phyloP scores from a whole-genome alignment of 768 basidiomycete species.

The Chalciporus chontae region DNA sequence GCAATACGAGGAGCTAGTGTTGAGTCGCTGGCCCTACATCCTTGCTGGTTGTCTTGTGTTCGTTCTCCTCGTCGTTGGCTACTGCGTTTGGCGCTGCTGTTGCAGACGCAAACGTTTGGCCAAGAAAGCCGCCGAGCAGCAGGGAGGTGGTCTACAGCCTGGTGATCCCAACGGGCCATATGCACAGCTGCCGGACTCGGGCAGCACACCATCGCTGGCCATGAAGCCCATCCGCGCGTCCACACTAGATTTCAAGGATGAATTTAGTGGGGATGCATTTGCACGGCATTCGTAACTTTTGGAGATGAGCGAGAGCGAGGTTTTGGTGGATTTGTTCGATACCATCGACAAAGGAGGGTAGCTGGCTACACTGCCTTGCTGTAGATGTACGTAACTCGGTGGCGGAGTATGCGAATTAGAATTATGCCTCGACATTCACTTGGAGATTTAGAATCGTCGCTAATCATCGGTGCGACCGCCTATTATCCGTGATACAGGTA shows the following conservation, averaged over 20 bases:
- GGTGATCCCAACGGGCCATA: conserved; percentile 17
- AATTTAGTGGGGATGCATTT: conserved; percentile 18
- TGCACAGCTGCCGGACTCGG: conserved; percentile 23
- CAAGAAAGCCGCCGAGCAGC: conserved; percentile 21
- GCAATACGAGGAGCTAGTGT: conserved; percentile 55
- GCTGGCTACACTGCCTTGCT: conserved; percentile 32
- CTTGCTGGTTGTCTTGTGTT: conserved; percentile 55
- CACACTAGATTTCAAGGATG: conserved; percentile 14
- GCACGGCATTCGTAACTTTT: conserved; percentile 3
- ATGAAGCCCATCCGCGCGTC: conserved; percentile 29
- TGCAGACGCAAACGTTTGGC: conserved; percentile 37
- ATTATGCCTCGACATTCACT: not conserved
- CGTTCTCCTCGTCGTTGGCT: conserved; percentile 42
- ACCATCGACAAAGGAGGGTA: conserved; percentile 24
- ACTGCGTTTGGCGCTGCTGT: conserved; percentile 62
- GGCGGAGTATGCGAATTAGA: conserved; percentile 1
- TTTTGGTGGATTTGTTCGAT: conserved; percentile 6
- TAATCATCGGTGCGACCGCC: too few relatives aligned
- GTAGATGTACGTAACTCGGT: conserved; percentile 8
- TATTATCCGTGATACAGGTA: too few relatives aligned
- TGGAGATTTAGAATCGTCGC: too few relatives aligned
- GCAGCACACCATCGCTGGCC: conserved; percentile 25
- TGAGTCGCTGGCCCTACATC: conserved; percentile 75
- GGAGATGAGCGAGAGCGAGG: not conserved
- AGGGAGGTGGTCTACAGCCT: not conserved